These are phyloP conservation scores for Blastomyces percursus DNA, from an alignment of 2,329 filamentous ascomycete genomes.

Conservation along the genomic window DNA sequence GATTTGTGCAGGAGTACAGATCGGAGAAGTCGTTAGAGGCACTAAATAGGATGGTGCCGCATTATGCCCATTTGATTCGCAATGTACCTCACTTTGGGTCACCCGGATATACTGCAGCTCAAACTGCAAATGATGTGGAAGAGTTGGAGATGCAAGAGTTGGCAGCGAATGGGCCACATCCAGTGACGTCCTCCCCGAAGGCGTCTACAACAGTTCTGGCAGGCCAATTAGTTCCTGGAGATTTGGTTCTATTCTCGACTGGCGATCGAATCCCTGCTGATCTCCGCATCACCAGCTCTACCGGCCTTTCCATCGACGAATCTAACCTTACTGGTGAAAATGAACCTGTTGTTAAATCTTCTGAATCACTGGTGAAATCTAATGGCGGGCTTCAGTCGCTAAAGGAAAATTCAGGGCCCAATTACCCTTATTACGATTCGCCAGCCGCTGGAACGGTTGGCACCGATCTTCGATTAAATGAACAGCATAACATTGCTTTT, in stretches of 20 bases:
- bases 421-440: slow-evolving; percentile 49
- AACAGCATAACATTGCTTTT: slow-evolving; percentile 85
- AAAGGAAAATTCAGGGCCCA: slow-evolving; percentile 22
- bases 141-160: slow-evolving; percentile 41
- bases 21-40: slow-evolving; percentile 97
- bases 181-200: slow-evolving; percentile 54
- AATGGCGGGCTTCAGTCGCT: slow-evolving; percentile 25
- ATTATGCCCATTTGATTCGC: slow-evolving; percentile 90
- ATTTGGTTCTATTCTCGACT: slow-evolving; percentile 86
- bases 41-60: slow-evolving; percentile 83
- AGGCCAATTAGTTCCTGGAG: slow-evolving; percentile 76
- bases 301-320: slow-evolving; percentile 86
- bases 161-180: slow-evolving; percentile 38
- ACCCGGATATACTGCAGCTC: slow-evolving; percentile 17
- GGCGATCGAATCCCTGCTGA: slow-evolving; percentile 95
- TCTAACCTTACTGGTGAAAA: slow-evolving; percentile 97
- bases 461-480: slow-evolving; percentile 57
- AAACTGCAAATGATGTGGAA: slow-evolving; percentile 23
- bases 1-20: slow-evolving; percentile 93
- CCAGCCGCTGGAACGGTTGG: slow-evolving; percentile 49
- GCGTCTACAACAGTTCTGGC: slow-evolving; percentile 80
- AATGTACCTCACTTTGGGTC: slow-evolving; percentile 27
- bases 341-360: slow-evolving; percentile 71
- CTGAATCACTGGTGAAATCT: slow-evolving; percentile 45
- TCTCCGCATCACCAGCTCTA: slow-evolving; percentile 80